Evolutionary conservation across 352 stramenopile species (phyloP), one percentile per base, ranked within the genome.

Genomic region (Aphanomyces cochlioides): DNA sequence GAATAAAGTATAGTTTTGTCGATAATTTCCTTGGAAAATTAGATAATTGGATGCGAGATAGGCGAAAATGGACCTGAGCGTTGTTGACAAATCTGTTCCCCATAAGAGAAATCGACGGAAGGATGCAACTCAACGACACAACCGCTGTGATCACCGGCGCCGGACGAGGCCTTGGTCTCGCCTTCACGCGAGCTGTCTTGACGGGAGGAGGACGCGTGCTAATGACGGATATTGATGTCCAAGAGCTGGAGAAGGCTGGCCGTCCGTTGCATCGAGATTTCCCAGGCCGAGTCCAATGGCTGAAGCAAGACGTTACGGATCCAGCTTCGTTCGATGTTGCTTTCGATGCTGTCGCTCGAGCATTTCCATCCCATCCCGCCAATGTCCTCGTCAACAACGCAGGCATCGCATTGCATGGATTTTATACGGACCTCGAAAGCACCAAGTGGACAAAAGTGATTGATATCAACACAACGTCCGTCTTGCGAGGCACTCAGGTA

Each of bases 371-470:
- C 4, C 56, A 53, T 39, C 78, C 77, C 0, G 77, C 91, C 7
- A 93, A 93, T 73, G 47, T 92, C 48, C 77, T 93, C 40, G 84
- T 86, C 3, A 93, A 93, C 75, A 93, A 93, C 69, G 86, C 86
- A 3, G 86, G 86, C 19, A 92, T 93, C 39, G 80, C 76, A 3
- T 79, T 80, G 6, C 73, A 89, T 54, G 76, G 76, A 68, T 89
- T 48, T 87, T 73, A 73, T 58, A 54, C 17, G 43, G 41, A 69
- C 36, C 69, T 75, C 47, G 72, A 81, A 5, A 74, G 78, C 56
- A 65, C 75, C 21, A 66, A 77, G 37, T 94, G 86, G 84, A 82
- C 90, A 65, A 67, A 70, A 13, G 82, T 92, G n/a, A 75, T 92
- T 37, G 74, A 79, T 38, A 92, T 94, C 38, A 85, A 92, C 67